Conservation (phyloP, 2,329 filamentous ascomycete species). For the Orbilia javanica region DNA sequence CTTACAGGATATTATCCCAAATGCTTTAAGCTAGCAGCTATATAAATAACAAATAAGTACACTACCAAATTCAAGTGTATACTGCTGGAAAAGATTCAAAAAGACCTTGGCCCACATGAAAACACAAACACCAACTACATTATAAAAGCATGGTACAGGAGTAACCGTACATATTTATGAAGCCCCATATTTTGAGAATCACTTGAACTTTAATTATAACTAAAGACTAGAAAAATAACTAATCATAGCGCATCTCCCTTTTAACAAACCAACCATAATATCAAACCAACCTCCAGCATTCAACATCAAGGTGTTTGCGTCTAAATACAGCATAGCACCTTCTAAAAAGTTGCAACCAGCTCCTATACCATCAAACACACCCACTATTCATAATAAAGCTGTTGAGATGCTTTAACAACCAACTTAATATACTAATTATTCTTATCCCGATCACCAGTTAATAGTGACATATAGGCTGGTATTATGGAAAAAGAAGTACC, state of each 20-base stretch:
- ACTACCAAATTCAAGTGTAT: conserved; percentile 8
- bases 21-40: conserved; percentile 10
- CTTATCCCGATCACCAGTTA: too few species aligned
- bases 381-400: too few species aligned
- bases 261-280: not conserved
- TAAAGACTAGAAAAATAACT: not conserved
- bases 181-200: not conserved
- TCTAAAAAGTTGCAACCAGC: not conserved
- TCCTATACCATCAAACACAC: too few species aligned
- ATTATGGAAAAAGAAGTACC: too few species aligned
- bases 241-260: not conserved
- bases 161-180: conserved; percentile 6
- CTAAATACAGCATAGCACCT: not conserved
- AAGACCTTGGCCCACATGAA: not conserved
- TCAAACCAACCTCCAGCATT: conserved; percentile 1
- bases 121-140: not conserved
- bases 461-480: too few species aligned
- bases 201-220: not conserved
- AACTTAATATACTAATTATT: too few species aligned
- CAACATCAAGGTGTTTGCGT: not conserved
- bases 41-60: conserved; percentile 4
- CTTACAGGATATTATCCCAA: conserved; percentile 5
- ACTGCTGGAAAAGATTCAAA: not conserved
- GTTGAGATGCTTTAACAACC: too few species aligned
- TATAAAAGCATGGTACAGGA: not conserved